phyloP scores from a whole-genome alignment of 2,329 filamentous ascomycete species.

The Stachybotrys elegans region DNA sequence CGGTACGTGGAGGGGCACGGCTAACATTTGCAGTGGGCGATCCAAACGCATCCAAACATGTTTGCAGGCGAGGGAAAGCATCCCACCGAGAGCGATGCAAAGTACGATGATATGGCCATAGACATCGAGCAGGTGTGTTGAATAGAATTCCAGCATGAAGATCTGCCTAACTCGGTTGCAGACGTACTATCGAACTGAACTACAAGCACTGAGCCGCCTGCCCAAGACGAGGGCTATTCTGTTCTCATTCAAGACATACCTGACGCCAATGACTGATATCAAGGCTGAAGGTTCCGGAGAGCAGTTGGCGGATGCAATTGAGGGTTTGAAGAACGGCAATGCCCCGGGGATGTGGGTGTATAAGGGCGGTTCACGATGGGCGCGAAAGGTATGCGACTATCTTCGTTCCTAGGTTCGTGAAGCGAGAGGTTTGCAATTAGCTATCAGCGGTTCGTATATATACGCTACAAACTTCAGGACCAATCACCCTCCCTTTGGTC shows the following conservation, averaged over 20 bases:
- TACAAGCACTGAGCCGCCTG: slow-evolving; percentile 46
- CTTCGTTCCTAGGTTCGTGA: slow-evolving; percentile 29
- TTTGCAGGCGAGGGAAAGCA: slow-evolving; percentile 35
- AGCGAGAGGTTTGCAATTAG: too few species aligned
- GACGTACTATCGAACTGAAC: slow-evolving; percentile 39
- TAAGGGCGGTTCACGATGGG: slow-evolving; percentile 45
- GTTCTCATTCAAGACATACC: slow-evolving; percentile 53
- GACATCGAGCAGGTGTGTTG: slow-evolving; percentile 30
- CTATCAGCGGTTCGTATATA: too few species aligned
- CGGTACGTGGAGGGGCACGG: neutral
- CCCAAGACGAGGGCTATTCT: slow-evolving; percentile 40
- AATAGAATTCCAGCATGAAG: neutral
- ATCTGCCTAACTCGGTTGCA: slow-evolving; percentile 9
- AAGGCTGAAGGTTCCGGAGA: slow-evolving; percentile 43
- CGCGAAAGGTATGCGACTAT: slow-evolving; percentile 39
- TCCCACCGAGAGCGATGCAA: slow-evolving; percentile 24
- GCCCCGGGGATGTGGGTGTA: slow-evolving; percentile 50
- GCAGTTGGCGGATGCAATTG: slow-evolving; percentile 45
- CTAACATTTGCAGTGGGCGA: slow-evolving; percentile 43
- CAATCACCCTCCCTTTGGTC: too few species aligned
- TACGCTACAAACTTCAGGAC: too few species aligned
- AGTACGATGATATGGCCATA: slow-evolving; percentile 29
- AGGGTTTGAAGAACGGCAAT: slow-evolving; percentile 45
- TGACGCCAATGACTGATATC: slow-evolving; percentile 43
- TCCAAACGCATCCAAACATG: slow-evolving; percentile 38